These are phyloP conservation scores for Vishniacozyma victoriae DNA, from an alignment of 768 basidiomycete species.

Conservation along the genomic window DNA sequence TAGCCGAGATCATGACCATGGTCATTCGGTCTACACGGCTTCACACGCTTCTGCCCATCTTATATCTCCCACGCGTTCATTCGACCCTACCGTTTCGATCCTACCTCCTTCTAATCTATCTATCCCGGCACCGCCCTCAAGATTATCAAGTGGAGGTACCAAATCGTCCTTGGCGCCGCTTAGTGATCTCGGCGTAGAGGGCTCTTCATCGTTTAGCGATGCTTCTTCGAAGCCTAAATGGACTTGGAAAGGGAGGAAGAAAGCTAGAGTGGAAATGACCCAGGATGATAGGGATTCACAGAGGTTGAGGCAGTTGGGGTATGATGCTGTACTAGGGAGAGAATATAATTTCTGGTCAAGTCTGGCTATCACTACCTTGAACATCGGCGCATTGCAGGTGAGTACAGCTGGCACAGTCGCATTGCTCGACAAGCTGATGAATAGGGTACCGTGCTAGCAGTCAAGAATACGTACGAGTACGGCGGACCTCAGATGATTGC, in stretches of 20 bases:
- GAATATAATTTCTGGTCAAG: conserved; percentile 46
- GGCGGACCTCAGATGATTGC: conserved; percentile 46
- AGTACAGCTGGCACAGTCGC: background rate
- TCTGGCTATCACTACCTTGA: conserved; percentile 37
- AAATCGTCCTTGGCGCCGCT: too few species aligned
- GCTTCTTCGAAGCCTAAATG: too few species aligned
- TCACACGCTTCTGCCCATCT: background rate
- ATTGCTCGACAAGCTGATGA: background rate
- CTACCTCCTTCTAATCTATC: conserved; percentile 28
- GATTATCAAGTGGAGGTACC: too few species aligned
- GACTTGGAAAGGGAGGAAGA: background rate
- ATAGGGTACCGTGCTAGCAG: conserved; percentile 41
- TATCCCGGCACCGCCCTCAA: conserved; percentile 20
- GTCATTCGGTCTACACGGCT: background rate
- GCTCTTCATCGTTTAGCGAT: too few species aligned
- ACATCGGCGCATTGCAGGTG: conserved; percentile 40
- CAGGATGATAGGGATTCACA: conserved; percentile 28
- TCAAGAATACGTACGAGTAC: conserved; percentile 39
- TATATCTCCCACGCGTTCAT: background rate
- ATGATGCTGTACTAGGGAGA: conserved; percentile 41
- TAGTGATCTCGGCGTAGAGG: too few species aligned
- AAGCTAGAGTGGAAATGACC: background rate
- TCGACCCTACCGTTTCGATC: too few species aligned
- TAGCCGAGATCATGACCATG: background rate
- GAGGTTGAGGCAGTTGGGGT: conserved; percentile 41